These are phyloP conservation scores for Senecio squalidus DNA, from an alignment of 140 eudicot species.

Conservation along the genomic window DNA sequence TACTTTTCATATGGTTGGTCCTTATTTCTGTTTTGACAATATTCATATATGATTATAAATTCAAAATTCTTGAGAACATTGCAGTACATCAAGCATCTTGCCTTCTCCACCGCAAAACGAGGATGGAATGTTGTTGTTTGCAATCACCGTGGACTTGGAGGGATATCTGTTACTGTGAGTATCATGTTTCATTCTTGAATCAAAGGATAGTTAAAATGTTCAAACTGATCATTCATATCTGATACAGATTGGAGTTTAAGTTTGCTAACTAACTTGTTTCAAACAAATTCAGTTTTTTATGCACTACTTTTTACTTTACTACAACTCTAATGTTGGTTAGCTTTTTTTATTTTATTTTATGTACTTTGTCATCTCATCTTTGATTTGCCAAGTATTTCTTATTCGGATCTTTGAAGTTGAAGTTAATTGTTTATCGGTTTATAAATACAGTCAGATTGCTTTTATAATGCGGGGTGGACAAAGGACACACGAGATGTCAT, in stretches of 20 bases:
- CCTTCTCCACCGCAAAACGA: slow-evolving; percentile 60
- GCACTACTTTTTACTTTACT: too few species aligned
- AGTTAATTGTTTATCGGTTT: slow-evolving; percentile 7
- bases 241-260: too few species aligned
- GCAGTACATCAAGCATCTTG: slow-evolving; percentile 91
- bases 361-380: not conserved
- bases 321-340: too few species aligned
- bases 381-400: not conserved
- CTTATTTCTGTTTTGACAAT: slow-evolving; percentile 10
- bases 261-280: too few species aligned
- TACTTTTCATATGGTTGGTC: not conserved
- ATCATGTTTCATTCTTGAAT: not conserved
- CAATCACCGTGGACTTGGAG: slow-evolving; percentile 96
- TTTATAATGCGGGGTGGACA: slow-evolving; percentile 99
- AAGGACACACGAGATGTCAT: slow-evolving; percentile 65
- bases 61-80: not conserved
- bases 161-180: slow-evolving; percentile 93
- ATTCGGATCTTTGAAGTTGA: slow-evolving; percentile 3
- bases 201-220: not conserved
- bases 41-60: not conserved
- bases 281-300: too few species aligned
- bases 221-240: too few species aligned
- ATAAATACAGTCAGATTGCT: slow-evolving; percentile 86
- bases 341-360: too few species aligned
- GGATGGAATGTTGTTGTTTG: slow-evolving; percentile 89